Base-by-base conservation (phyloP, 139 green algal species). In the Desmodesmus armatus region DNA sequence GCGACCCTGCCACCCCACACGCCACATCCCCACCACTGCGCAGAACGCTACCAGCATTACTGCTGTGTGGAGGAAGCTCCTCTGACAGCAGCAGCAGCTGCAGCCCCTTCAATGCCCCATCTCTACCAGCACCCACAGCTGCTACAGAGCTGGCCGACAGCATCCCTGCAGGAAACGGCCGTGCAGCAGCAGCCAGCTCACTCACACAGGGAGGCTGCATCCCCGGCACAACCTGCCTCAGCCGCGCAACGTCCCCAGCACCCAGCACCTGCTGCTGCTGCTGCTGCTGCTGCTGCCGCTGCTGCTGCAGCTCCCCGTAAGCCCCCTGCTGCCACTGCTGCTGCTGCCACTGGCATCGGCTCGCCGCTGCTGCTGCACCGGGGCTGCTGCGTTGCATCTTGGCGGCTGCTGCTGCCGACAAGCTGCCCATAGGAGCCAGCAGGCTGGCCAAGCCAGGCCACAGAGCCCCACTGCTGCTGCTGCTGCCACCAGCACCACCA, bases 201-300 rank as follows among this genome's bases (percentile, higher is more conserved):
- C 78, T 84, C 11, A 84, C 78, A 65, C 62, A 66, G 17, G 78
- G 78, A 37, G 78, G 62, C 27, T 39, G 41, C 47, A 40, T 37
- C 1, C 78, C 78, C 25, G 78, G 78, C n/a, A 84, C 62, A 1
- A 84, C 31, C n/a, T 75, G 62, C 41, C 33, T 84, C n/a, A 84
- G 44, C 40, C 78, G 29, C 25, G 62, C 43, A 13, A 84, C 62
- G 35, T 84, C 78, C 19, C 33, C 25, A n/a, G 37, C 63, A 37
- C 41, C 77, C 4, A 84, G 29, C 31, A 23, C 41, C 78, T 76
- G 62, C 62, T n/a, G 17, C 31, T 31, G 41, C 27, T 27, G 55
- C n/a, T 33, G 41, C 62, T 17, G 41, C 27, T 84, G 62, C 78
- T 39, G 47, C n/a, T 25, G 44, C 27, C 17, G 40, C 44, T 44